These are phyloP conservation scores for Senna tora DNA, from an alignment of 306 rosid genomes.

Conservation along the genomic window DNA sequence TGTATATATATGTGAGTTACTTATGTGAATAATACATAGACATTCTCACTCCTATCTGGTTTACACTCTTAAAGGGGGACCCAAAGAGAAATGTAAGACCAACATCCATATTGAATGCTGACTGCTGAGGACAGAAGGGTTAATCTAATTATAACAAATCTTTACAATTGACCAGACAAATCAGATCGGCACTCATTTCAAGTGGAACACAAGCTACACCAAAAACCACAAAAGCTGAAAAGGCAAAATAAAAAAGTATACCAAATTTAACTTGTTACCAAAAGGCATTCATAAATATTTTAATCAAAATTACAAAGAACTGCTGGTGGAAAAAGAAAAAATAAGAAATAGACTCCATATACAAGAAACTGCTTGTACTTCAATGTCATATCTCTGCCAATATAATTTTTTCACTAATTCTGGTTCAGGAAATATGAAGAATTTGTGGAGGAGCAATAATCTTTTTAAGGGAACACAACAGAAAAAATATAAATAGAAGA, in stretches of 20 bases:
- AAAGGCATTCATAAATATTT: constrained; percentile 15
- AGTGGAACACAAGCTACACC: neutral
- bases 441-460: neutral
- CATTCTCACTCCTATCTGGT: no score
- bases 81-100: neutral
- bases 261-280: constrained; percentile 8
- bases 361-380: neutral
- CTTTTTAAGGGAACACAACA: neutral
- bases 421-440: constrained; percentile 2
- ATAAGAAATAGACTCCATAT: neutral
- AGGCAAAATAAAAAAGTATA: neutral
- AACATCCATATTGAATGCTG: neutral
- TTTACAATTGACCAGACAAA: neutral
- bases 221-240: neutral
- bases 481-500: neutral
- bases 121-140: neutral
- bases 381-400: no score
- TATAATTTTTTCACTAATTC: neutral
- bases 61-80: no score
- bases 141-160: neutral
- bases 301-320: constrained; percentile 11
- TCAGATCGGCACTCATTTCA: neutral
- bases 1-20: no score
- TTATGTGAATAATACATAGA: no score
- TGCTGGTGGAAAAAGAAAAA: neutral